These are phyloP conservation scores for Pochonia chlamydosporia DNA, from an alignment of 2,329 filamentous ascomycete genomes.

Conservation along the genomic window DNA sequence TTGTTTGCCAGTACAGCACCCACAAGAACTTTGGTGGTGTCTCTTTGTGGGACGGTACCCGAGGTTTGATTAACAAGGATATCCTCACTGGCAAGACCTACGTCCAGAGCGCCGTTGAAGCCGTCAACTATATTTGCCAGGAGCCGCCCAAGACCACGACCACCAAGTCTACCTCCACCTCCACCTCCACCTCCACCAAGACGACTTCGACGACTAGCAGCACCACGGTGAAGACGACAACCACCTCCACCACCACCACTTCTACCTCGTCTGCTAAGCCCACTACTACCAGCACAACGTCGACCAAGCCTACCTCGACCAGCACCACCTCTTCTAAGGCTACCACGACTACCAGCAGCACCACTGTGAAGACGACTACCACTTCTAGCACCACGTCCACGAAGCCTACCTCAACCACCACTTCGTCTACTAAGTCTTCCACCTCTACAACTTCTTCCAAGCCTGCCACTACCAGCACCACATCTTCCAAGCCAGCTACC, in stretches of 20 bases:
- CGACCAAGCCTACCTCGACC: conserved; percentile 1
- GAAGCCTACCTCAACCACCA: not conserved
- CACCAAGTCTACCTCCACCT: conserved; percentile 13
- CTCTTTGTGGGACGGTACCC: conserved; percentile 39
- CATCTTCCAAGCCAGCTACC: not conserved
- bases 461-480: not conserved
- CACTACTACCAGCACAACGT: not conserved
- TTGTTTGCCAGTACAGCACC: conserved; percentile 33
- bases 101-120: conserved; percentile 29
- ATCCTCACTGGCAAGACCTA: conserved; percentile 27
- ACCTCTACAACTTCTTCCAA: not conserved
- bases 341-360: not conserved
- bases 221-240: conserved; percentile 5
- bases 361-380: no score
- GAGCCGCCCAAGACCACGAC: conserved; percentile 17
- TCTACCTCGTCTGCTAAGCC: not conserved
- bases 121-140: conserved; percentile 30
- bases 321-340: conserved; percentile 3
- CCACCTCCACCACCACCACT: conserved; percentile 7
- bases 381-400: not conserved
- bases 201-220: conserved; percentile 6
- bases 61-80: conserved; percentile 27
- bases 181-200: conserved; percentile 6
- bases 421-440: not conserved
- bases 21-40: conserved; percentile 37